A percentile compares a stretch with the other conserved stretches of the same genome.
phyloP scores from a whole-genome alignment of 805 yeast genomes.

The Candida krabiensis region DNA sequence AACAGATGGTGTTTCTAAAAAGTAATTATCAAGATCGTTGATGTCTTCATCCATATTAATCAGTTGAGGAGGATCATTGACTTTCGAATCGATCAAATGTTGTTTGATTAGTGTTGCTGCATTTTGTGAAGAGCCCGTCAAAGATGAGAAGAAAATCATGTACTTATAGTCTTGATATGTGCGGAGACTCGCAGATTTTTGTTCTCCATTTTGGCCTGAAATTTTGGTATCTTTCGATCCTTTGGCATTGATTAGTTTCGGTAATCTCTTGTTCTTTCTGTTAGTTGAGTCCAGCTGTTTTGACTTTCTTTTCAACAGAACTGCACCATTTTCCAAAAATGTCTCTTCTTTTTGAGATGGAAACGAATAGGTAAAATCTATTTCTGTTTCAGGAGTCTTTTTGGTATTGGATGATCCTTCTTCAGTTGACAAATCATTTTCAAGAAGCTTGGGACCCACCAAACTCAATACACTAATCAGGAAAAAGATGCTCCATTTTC shows the following conservation, averaged over 20 bases:
- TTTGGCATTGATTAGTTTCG: constrained; percentile 30
- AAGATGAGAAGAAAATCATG: constrained; percentile 75
- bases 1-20: constrained; percentile 58
- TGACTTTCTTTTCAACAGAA: not conserved
- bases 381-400: not conserved
- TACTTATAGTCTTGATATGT: constrained; percentile 53
- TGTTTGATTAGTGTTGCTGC: constrained; percentile 56
- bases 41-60: constrained; percentile 76
- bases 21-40: constrained; percentile 81
- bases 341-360: not conserved
- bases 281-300: not conserved
- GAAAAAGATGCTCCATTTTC: constrained; percentile 39
- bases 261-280: constrained; percentile 42
- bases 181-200: not conserved
- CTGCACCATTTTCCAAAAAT: constrained; percentile 3
- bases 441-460: constrained; percentile 7
- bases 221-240: constrained; percentile 14
- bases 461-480: constrained; percentile 21
- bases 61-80: constrained; percentile 46
- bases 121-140: constrained; percentile 80
- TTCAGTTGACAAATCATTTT: constrained; percentile 1
- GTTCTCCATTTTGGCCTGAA: constrained; percentile 35
- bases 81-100: constrained; percentile 32
- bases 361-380: not conserved
- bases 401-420: not conserved